These are phyloP conservation scores for Silybum marianum DNA, from an alignment of 129 eudicot species.

Conservation along the genomic window DNA sequence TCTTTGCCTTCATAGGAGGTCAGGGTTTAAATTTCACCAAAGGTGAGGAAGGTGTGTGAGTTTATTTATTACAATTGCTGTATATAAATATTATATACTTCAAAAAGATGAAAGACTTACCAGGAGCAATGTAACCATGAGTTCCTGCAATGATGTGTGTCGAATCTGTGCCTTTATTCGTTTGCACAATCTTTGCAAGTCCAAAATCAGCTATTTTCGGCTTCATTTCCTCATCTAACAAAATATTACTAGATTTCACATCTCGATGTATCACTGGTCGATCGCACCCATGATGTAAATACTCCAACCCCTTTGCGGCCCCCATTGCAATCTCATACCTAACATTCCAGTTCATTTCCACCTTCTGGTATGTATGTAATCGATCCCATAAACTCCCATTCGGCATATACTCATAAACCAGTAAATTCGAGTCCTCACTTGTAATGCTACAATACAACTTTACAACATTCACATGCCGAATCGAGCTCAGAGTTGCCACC, in stretches of 20 bases:
- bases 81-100: not conserved
- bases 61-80: too few species aligned
- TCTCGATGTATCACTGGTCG: constrained; percentile 65
- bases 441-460: constrained; percentile 70
- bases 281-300: constrained; percentile 68
- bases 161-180: constrained; percentile 36
- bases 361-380: constrained; percentile 41
- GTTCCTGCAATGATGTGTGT: constrained; percentile 59
- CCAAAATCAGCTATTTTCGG: constrained; percentile 76
- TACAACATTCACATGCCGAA: constrained; percentile 70
- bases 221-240: constrained; percentile 64
- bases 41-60: too few species aligned
- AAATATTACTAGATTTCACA: constrained; percentile 66
- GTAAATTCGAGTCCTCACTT: constrained; percentile 59
- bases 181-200: constrained; percentile 54
- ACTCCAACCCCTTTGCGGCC: constrained; percentile 67
- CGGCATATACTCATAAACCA: constrained; percentile 68
- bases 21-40: too few species aligned
- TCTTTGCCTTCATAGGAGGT: too few species aligned
- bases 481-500: constrained; percentile 58
- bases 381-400: constrained; percentile 77
- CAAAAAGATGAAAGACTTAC: constrained; percentile 27
- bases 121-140: constrained; percentile 76
- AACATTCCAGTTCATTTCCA: constrained; percentile 51
- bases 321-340: constrained; percentile 60